Percentiles rank a stretch among this genome's conserved stretches.
These are phyloP conservation scores for Blastocystis sp. DNA, from an alignment of 352 stramenopile genomes.

Conservation along the genomic window DNA sequence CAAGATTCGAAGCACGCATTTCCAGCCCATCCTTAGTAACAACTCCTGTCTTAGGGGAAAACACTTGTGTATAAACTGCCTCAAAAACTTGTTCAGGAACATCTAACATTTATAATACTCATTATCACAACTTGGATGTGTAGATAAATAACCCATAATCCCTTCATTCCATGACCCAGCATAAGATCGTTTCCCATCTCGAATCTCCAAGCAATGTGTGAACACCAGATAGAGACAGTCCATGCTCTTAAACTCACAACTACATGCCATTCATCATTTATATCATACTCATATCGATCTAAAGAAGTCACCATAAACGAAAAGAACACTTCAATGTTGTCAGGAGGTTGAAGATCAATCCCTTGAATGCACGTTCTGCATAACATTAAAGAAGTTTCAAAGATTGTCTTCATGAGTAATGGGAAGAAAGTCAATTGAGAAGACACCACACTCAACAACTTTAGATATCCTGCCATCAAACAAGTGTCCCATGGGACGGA, in stretches of 20 bases:
- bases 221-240: slow-evolving; percentile 55
- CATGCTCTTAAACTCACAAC: slow-evolving; percentile 45
- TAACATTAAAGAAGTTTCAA: not conserved
- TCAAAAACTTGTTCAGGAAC: slow-evolving; percentile 8
- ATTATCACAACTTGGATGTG: not conserved
- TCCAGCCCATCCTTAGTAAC: slow-evolving; percentile 45
- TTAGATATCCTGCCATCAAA: not conserved
- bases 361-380: not conserved
- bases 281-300: slow-evolving; percentile 13
- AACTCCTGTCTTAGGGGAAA: slow-evolving; percentile 33
- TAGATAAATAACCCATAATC: not conserved
- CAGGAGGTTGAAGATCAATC: not conserved
- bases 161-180: not conserved
- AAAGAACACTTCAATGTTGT: not conserved
- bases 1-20: slow-evolving; percentile 8
- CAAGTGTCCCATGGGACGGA: not conserved
- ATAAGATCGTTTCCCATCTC: not conserved
- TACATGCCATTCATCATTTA: not conserved
- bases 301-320: slow-evolving; percentile 4
- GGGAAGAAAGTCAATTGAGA: not conserved
- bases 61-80: not conserved
- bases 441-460: not conserved
- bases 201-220: slow-evolving; percentile 6
- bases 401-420: slow-evolving; percentile 47
- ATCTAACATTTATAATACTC: not conserved